Evolutionary conservation across 768 basidiomycete genomes (phyloP), one percentile per base, ranked within the genome.

Genomic region (Jaapia argillacea): DNA sequence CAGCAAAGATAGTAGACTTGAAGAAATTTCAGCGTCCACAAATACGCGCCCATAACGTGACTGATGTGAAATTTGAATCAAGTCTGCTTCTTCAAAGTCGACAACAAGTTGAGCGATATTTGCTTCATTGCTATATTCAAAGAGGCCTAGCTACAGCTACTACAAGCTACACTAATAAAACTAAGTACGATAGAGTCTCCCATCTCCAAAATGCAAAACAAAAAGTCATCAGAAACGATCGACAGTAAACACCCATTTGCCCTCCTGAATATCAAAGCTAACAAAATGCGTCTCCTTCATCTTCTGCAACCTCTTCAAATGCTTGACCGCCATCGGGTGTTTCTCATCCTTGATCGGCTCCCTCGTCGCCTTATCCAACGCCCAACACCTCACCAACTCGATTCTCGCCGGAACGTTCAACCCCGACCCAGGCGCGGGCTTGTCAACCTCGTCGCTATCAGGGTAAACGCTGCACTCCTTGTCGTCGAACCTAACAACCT

Each of bases 391-490:
- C 51, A 85, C 65, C 36, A 99, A 66, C 37, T 74, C 69, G 51
- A 99, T 76, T 45, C 70, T 71, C 18, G 93, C 89, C 24, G 74
- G 79, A 20, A 93, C 91, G 56, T 98, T 98, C 44, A 99, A 68
- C 27, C 96, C 96, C 18, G 79, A 69, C 13, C 92, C 90, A 18
- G 79, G 73, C 6, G 78, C 71, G 0, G 90, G 89, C 62, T 93
- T 93, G 54, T 86, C 81, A 37, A 73, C 75, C n/a, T 86, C 81
- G 41, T 85, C 81, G 45, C 78, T 79, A 48, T 94, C 92, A 1
- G 91, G 89, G 60, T 99, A 98, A 27, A 98, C 92, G 39, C 79
- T 84, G 55, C 89, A 87, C 59, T 93, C 90, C 69, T 86, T 87
- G 59, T 90, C 82, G 47, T 87, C 83, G 58, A 99, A 93, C 37